These are phyloP conservation scores for Ophiocordyceps robertsii DNA, from an alignment of 2,329 filamentous ascomycete species.

Conservation along the genomic window DNA sequence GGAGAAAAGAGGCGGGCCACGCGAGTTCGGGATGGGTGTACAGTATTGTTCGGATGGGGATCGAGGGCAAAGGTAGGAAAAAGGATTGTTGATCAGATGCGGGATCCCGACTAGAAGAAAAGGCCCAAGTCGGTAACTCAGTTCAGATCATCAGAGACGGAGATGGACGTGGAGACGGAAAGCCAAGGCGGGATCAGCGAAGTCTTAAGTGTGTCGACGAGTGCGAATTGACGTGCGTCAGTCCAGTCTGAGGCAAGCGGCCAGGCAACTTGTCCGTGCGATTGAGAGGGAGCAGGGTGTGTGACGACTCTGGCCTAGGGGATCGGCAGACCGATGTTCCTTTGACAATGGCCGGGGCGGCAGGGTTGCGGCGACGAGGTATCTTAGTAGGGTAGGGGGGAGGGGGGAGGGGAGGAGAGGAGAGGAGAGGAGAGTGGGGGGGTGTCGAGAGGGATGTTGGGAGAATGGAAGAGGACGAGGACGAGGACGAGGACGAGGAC, in stretches of 20 bases:
- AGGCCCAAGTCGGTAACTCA: conserved; percentile 30
- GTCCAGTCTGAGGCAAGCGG: conserved; percentile 23
- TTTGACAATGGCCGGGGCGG: conserved; percentile 31
- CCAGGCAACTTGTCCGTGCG: conserved; percentile 20
- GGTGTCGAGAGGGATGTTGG: background rate
- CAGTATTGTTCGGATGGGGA: background rate
- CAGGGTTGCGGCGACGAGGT: conserved; percentile 29
- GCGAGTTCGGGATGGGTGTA: background rate
- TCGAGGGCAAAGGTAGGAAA: conserved; percentile 1
- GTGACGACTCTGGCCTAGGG: conserved; percentile 38
- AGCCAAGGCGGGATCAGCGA: conserved; percentile 40
- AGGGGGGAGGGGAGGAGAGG: conserved; percentile 17
- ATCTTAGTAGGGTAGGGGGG: conserved; percentile 11
- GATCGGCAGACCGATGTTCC: conserved; percentile 43
- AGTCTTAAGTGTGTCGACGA: conserved; percentile 43
- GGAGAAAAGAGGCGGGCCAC: background rate
- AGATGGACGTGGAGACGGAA: conserved; percentile 22
- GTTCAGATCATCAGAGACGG: conserved; percentile 14
- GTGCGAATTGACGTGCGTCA: conserved; percentile 25
- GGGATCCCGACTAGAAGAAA: conserved; percentile 29
- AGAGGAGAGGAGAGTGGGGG: too few relatives aligned
- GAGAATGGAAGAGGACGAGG: too few relatives aligned
- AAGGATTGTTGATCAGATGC: conserved; percentile 38
- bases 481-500: too few relatives aligned
- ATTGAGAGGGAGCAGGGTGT: conserved; percentile 19